These are phyloP conservation scores for Quillaja saponaria DNA, from an alignment of 306 rosid species.

Conservation along the genomic window DNA sequence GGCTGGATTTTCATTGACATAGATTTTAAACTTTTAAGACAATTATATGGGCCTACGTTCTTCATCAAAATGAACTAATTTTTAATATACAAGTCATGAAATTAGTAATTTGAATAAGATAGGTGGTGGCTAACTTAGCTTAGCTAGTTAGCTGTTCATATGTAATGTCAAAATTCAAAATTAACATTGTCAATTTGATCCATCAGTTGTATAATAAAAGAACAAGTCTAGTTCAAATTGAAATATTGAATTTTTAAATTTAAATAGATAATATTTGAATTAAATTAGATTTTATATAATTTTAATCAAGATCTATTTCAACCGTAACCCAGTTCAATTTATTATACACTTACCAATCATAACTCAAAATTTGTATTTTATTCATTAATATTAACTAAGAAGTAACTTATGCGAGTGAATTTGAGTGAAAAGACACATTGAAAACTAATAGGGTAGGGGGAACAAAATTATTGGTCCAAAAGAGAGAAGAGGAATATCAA, in stretches of 20 bases:
- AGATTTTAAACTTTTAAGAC: constrained; percentile 6
- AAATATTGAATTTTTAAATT: too few species aligned
- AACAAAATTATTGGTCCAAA: constrained; percentile 55
- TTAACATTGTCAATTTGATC: too few species aligned
- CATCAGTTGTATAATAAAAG: too few species aligned
- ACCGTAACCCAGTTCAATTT: too few species aligned
- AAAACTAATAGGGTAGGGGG: constrained; percentile 13
- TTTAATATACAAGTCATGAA: constrained; percentile 21
- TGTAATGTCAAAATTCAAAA: too few species aligned
- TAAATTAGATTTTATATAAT: not conserved
- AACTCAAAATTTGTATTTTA: not conserved
- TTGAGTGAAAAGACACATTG: constrained; percentile 28
- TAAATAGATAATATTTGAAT: not conserved
- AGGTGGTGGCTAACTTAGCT: constrained; percentile 10
- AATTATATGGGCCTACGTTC: constrained; percentile 33
- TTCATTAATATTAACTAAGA: not conserved
- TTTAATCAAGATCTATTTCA: too few species aligned
- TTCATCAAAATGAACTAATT: constrained; percentile 7
- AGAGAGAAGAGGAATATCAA: constrained; percentile 60
- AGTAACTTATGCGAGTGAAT: constrained; percentile 50
- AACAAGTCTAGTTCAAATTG: too few species aligned
- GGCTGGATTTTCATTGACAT: constrained; percentile 17
- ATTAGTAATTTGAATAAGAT: constrained; percentile 18
- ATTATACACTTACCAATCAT: too few species aligned
- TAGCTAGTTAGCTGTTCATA: too few species aligned